A percentile compares a stretch with the other conserved stretches of the same genome.
Conservation (phyloP, 805 yeast species). For the Schizosaccharomyces octosporus region DNA sequence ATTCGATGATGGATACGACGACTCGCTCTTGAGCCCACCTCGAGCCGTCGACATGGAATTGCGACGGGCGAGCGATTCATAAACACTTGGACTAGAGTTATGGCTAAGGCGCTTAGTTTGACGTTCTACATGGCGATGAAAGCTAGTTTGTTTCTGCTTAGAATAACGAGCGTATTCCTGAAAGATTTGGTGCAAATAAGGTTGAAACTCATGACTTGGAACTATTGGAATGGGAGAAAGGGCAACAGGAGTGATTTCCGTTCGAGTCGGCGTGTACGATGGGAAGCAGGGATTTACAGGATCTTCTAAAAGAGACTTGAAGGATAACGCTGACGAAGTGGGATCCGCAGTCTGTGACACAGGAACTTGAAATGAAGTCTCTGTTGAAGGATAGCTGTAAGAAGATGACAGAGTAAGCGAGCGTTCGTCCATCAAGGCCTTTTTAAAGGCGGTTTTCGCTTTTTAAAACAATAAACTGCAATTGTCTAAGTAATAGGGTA, state of each 20-base stretch:
- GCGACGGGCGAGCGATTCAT: neutral
- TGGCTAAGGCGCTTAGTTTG: neutral
- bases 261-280: neutral
- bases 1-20: neutral
- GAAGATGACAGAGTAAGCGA: neutral
- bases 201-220: neutral
- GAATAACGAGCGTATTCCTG: neutral
- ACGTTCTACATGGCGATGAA: neutral
- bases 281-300: neutral
- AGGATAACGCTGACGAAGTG: neutral
- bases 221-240: neutral
- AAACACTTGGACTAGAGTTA: neutral
- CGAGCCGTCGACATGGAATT: neutral
- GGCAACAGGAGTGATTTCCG: neutral
- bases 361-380: neutral
- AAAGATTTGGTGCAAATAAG: neutral
- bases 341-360: neutral
- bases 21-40: neutral
- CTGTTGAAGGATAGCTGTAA: neutral
- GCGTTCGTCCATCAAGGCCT: neutral
- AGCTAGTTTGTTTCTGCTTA: neutral
- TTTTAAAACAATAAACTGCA: too few species aligned
- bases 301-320: neutral
- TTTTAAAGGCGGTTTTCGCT: too few species aligned
- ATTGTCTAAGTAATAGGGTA: too few species aligned